phyloP scores from a whole-genome alignment of 805 yeast genomes.

The Ascoidea tarda region DNA sequence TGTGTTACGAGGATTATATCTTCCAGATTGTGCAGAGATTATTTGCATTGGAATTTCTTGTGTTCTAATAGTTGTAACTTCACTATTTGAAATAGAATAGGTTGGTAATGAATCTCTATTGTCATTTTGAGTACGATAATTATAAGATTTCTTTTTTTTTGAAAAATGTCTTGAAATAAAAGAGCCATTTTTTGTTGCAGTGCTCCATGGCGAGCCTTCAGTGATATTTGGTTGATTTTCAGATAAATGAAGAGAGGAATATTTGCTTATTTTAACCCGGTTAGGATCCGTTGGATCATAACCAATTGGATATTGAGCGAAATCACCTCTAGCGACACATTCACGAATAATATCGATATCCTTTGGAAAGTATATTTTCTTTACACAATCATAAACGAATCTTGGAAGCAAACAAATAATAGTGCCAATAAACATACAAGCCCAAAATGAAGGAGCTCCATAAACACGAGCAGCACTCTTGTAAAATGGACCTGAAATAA shows the following conservation, averaged over 20 bases:
- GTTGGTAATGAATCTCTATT: no score
- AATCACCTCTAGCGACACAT: constrained; percentile 53
- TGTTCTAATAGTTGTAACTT: neutral
- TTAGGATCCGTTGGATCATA: constrained; percentile 78
- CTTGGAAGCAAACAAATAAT: constrained; percentile 55
- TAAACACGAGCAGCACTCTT: constrained; percentile 51
- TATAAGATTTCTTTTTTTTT: neutral
- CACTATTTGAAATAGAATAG: neutral
- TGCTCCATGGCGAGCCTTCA: neutral
- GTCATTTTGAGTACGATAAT: neutral
- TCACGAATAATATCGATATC: constrained; percentile 69
- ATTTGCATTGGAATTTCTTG: constrained; percentile 8
- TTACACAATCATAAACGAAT: constrained; percentile 41
- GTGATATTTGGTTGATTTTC: constrained; percentile 10
- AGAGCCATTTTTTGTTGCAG: neutral
- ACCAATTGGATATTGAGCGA: constrained; percentile 44
- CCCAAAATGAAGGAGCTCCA: constrained; percentile 55
- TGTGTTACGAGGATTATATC: neutral
- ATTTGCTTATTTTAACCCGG: constrained; percentile 36
- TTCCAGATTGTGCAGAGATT: neutral
- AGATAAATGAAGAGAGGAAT: constrained; percentile 20
- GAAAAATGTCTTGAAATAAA: neutral
- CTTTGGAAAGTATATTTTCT: constrained; percentile 39
- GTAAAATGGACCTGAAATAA: constrained; percentile 44
- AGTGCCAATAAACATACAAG: constrained; percentile 49